These are phyloP conservation scores for Penicillium sclerotiorum DNA, from an alignment of 2,329 filamentous ascomycete genomes.

Conservation along the genomic window DNA sequence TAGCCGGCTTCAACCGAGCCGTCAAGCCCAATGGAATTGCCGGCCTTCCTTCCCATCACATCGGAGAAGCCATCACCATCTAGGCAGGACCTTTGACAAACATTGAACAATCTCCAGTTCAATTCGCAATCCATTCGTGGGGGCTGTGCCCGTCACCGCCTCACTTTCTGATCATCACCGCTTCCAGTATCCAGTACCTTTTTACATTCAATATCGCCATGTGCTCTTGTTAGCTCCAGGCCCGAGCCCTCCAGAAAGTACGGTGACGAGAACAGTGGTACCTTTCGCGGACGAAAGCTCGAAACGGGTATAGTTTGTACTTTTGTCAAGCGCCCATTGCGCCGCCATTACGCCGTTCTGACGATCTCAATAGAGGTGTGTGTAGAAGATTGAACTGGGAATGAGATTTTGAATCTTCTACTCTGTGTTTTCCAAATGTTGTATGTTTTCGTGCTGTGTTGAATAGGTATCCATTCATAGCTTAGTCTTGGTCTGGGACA, in stretches of 20 bases:
- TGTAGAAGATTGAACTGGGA: background rate
- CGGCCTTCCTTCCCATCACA: too few relatives aligned
- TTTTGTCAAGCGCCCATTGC: conserved; percentile 11
- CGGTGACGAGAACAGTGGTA: too few relatives aligned
- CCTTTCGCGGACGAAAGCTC: conserved; percentile 4
- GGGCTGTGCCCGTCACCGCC: conserved; percentile 1
- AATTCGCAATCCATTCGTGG: background rate
- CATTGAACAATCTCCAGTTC: too few relatives aligned
- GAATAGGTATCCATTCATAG: background rate
- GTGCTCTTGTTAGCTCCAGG: background rate
- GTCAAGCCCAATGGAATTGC: too few relatives aligned
- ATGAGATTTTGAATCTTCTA: background rate
- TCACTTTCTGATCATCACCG: conserved; percentile 1
- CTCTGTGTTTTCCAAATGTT: background rate
- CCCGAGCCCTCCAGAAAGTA: background rate
- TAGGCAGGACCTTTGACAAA: background rate
- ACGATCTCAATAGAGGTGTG: background rate
- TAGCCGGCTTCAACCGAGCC: background rate
- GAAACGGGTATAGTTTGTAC: conserved; percentile 19
- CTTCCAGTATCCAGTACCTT: background rate
- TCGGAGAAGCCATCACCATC: background rate
- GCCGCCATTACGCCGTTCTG: too few relatives aligned
- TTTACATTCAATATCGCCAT: background rate
- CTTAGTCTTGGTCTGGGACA: background rate
- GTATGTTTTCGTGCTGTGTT: background rate